Evolutionary conservation across 140 eudicot genomes (phyloP), one percentile per base, ranked within the genome.

Genomic region (Anethum foeniculum): DNA sequence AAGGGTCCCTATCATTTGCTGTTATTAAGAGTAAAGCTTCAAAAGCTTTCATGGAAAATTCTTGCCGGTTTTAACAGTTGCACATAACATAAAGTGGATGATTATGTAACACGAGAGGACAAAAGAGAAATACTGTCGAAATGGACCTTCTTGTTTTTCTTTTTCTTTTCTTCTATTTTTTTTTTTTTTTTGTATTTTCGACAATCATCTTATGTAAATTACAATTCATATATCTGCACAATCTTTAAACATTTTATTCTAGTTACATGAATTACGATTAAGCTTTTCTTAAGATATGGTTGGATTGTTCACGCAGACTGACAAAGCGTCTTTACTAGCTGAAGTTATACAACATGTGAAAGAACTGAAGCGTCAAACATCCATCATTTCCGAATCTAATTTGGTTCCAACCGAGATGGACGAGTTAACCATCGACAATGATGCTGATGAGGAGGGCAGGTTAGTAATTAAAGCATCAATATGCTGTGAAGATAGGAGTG

Each of bases 311-410:
- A 6, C 21, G 27, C 76, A 95, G 99, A 95, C 99, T 78, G 99
- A 95, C 85, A 95, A 95, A 83, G 99, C 99, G 21, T 95, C 99
- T 64, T 88, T 95, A 89, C 88, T 95, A 67, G 99, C 99, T 21
- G 97, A 95, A 80, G 99, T 95, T n/a, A 92, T 95, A 82, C 97
- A 92, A 49, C 99, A 92, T 27, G 96, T 95, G 77, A 95, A 91
- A 84, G 99, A 95, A 86, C 88, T 92, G 47, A 88, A 91, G 83
- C 89, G 88, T 19, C 97, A 95, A 80, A 92, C 99, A 21, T 92
- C 97, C 19, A 38, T 86, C 16, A 92, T 95, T 32, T 89, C 92
- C 1, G 96, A 95, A 80, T 84, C 94, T 77, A 84, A 79, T 72
- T 80, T 84, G 0, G 88, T 92, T 47, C 99, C 99, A 3, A 85